These are phyloP conservation scores for Cylindrotheca fusiformis DNA, from an alignment of 108 stramenopile species.

Conservation along the genomic window DNA sequence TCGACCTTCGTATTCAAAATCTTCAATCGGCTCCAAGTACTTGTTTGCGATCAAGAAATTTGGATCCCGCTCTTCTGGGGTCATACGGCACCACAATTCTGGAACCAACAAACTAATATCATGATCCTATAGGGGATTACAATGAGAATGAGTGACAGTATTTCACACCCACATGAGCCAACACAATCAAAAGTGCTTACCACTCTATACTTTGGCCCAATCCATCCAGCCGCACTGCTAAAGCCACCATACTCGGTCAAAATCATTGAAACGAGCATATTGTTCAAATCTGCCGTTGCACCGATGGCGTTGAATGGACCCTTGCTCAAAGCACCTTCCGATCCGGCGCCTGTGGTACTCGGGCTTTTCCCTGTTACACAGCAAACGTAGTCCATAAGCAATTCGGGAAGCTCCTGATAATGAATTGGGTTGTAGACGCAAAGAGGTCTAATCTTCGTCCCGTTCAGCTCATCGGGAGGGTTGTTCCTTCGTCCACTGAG, in stretches of 20 bases:
- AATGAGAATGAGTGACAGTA: no score
- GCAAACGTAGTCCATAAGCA: constrained; percentile 58
- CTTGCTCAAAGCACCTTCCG: constrained; percentile 50
- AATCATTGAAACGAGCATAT: constrained; percentile 53
- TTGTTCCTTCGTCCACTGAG: constrained; percentile 56
- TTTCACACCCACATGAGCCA: no score
- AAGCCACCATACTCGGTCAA: constrained; percentile 54
- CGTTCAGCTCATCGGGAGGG: constrained; percentile 58
- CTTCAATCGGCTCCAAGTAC: constrained; percentile 46
- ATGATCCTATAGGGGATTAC: no score
- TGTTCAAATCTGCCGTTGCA: constrained; percentile 58
- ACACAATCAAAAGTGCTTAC: no score
- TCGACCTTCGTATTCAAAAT: constrained; percentile 46
- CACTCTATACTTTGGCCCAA: constrained; percentile 54
- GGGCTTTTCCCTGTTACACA: constrained; percentile 58
- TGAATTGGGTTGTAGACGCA: constrained; percentile 59
- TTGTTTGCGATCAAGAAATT: constrained; percentile 43
- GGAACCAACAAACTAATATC: constrained; percentile 48
- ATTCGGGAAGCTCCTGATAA: constrained; percentile 55
- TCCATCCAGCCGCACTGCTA: constrained; percentile 51
- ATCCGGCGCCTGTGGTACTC: constrained; percentile 52
- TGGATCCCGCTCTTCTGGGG: constrained; percentile 41
- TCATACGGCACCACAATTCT: constrained; percentile 62
- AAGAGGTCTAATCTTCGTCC: constrained; percentile 47
- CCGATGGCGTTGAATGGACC: constrained; percentile 61